Percentiles rank a stretch among this genome's conserved stretches.
Conservation (phyloP, 2,329 filamentous ascomycete genomes). For the Curvularia hawaiiensis region DNA sequence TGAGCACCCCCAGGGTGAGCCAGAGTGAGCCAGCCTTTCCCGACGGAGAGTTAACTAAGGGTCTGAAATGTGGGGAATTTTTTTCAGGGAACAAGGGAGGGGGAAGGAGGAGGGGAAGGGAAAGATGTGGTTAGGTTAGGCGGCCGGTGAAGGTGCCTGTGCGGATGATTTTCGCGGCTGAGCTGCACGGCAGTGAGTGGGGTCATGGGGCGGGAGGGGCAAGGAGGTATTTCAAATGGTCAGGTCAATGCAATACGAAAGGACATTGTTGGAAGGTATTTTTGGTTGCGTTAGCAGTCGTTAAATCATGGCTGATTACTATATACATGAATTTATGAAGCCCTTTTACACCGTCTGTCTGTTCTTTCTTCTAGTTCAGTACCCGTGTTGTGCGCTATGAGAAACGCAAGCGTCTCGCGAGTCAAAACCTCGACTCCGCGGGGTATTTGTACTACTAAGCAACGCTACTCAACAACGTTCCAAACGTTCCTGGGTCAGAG, state of each 20-base stretch:
- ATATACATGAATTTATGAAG: background rate
- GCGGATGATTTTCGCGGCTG: background rate
- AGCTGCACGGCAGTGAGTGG: background rate
- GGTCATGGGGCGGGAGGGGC: background rate
- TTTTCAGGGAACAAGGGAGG: background rate
- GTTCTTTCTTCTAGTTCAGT: background rate
- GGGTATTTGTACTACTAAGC: background rate
- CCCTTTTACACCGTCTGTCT: background rate
- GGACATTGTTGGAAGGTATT: too few relatives aligned
- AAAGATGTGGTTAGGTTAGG: background rate
- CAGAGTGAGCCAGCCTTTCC: background rate
- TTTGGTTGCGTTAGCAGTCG: background rate
- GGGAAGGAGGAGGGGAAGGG: background rate
- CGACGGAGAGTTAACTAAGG: background rate
- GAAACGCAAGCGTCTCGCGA: background rate
- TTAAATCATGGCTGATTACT: background rate
- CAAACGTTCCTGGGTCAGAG: background rate
- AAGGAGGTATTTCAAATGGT: too few relatives aligned
- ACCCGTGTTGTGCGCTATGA: background rate
- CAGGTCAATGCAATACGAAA: too few relatives aligned
- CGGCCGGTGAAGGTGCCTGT: too few relatives aligned
- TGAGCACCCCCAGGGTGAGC: too few relatives aligned
- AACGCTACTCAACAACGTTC: background rate
- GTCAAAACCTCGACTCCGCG: background rate
- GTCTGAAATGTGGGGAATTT: background rate